Base-by-base conservation (phyloP, 768 basidiomycete genomes). In the Sporobolomyces roseus region DNA sequence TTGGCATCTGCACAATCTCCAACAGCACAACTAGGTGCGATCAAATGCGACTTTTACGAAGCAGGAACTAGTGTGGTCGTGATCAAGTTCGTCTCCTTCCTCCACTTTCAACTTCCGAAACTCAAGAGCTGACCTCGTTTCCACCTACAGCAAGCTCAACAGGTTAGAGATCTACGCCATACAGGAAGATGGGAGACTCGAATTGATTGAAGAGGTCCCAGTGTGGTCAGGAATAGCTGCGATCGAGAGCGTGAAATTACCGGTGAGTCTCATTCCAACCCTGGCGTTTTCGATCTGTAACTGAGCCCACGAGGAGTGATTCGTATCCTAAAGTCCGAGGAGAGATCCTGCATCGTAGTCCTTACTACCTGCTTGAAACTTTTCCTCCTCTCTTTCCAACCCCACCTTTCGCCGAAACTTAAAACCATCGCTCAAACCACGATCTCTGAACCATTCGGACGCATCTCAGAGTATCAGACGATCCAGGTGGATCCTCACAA, bases 291-390 rank as follows among this genome's bases (percentile, higher is more conserved):
- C 27, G 27, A 19, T 6, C 17, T 5, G 16, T 7, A 16, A 10
- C 19, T 56, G 49, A 36, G 38, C n/a, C 0, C 32, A 29, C 50
- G n/a, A 41, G 49, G 35, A 1, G 30, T 36, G 19, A 23, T 9
- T 64, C 65, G 61, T 33, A 23, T 17, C 50, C 38, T 17, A n/a
- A n/a, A n/a, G n/a, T n/a, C n/a, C n/a, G n/a, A n/a, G n/a, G 14
- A 12, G 3, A 67, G 61, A 0, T 63, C 65, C 3, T 59, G 66
- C 16, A 25, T 76, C 53, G 48, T 68, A 41, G 69, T 76, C 45
- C 63, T 76, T 14, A 73, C 74, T 12, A 70, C 75, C 17, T 70
- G 55, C 23, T 63, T 62, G 46, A 65, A 48, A 21, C 71, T 76
- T 51, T 71, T 73, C 54, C 29, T 61, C 32, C 58, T 76, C 23